Evolutionary conservation across 2,329 filamentous ascomycete species (phyloP).

Genomic region (Xylariaceae sp.): DNA sequence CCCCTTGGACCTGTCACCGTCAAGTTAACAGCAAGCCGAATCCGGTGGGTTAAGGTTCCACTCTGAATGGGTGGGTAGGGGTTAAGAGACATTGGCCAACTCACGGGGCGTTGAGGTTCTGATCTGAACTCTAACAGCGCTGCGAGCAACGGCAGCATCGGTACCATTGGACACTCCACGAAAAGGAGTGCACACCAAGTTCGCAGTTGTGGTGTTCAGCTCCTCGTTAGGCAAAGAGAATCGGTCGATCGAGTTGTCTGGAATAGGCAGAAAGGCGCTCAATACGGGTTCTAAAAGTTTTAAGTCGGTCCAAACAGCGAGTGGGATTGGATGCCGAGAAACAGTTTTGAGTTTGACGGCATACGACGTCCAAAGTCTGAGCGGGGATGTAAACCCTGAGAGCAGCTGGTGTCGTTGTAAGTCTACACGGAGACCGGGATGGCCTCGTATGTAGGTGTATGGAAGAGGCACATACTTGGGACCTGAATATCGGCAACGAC

Average conservation of each 20-base stretch:
- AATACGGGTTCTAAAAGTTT: constrained; percentile 3
- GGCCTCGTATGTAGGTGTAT: constrained; percentile 7
- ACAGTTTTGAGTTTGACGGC: constrained; percentile 17
- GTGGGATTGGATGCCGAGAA: constrained; percentile 8
- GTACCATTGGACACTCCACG: constrained; percentile 1
- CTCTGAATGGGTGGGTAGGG: constrained; percentile 5
- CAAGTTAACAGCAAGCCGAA: constrained; percentile 2
- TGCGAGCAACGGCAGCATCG: neutral
- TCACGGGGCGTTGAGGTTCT: constrained; percentile 1
- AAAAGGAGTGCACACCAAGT: neutral
- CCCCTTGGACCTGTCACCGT: constrained; percentile 5
- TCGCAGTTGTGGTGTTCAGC: neutral
- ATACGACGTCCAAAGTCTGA: constrained; percentile 20
- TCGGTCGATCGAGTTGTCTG: constrained; percentile 1
- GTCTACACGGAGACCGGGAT: constrained; percentile 5
- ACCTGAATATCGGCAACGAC: constrained; percentile 1
- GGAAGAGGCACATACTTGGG: constrained; percentile 7
- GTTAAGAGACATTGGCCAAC: constrained; percentile 4
- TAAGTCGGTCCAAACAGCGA: neutral
- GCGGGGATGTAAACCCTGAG: constrained; percentile 12
- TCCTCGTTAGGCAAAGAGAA: neutral
- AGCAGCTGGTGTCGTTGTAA: constrained; percentile 2
- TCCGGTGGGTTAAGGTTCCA: constrained; percentile 7
- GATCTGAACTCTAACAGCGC: constrained; percentile 7
- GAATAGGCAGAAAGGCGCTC: neutral